Evolutionary conservation across 345 rosid species (phyloP).

Genomic region (Capsella bursapastoris): DNA sequence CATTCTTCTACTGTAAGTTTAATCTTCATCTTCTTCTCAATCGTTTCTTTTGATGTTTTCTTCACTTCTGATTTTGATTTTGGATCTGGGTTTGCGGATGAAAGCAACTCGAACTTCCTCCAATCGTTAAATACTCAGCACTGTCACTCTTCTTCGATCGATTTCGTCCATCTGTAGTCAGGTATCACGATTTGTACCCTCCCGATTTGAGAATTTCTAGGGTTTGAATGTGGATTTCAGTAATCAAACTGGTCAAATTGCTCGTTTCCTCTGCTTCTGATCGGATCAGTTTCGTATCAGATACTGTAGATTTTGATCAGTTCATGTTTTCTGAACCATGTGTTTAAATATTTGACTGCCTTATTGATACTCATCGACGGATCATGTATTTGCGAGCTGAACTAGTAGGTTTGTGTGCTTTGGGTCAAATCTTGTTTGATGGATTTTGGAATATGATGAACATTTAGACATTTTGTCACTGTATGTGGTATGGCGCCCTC

Average conservation of each 20-base stretch:
- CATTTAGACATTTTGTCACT: background rate
- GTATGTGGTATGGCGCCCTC: no score
- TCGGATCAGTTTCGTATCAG: background rate
- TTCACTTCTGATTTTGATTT: conserved; percentile 12
- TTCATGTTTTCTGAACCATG: no score
- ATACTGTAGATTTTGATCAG: background rate
- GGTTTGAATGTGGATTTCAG: background rate
- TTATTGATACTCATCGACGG: background rate
- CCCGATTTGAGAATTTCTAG: background rate
- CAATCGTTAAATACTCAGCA: conserved; percentile 72
- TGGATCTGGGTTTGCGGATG: conserved; percentile 13
- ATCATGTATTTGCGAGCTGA: no score
- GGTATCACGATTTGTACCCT: conserved; percentile 39
- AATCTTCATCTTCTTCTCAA: conserved; percentile 3
- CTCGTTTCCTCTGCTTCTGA: conserved; percentile 6
- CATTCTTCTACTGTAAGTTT: conserved; percentile 16
- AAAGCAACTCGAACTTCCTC: conserved; percentile 64
- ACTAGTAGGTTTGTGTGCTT: background rate
- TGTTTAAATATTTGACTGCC: no score
- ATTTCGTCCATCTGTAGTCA: conserved; percentile 54
- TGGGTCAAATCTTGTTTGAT: background rate
- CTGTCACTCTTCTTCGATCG: conserved; percentile 72
- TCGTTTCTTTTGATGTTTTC: background rate
- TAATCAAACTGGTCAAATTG: background rate
- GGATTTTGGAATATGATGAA: background rate